phyloP scores from a whole-genome alignment of 768 basidiomycete genomes.

The Dioszegia aurantiaca region DNA sequence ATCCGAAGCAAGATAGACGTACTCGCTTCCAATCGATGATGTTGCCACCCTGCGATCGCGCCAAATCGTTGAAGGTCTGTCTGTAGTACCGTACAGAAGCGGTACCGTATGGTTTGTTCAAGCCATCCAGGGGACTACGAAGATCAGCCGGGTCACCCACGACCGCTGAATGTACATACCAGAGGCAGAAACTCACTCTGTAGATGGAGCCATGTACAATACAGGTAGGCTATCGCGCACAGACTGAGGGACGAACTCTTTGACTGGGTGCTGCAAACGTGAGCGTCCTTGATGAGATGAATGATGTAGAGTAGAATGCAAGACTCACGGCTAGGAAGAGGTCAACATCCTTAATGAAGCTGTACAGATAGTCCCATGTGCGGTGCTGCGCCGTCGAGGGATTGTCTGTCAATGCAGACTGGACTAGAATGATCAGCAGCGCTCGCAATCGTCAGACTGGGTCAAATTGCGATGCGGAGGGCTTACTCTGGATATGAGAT shows the following conservation, averaged over 20 bases:
- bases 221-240: slow-evolving; percentile 60
- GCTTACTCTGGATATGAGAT: slow-evolving; percentile 81
- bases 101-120: slow-evolving; percentile 75
- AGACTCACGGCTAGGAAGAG: slow-evolving; percentile 72
- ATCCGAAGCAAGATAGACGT: too few species aligned
- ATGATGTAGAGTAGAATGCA: not conserved
- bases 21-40: slow-evolving; percentile 55
- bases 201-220: slow-evolving; percentile 45
- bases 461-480: not conserved
- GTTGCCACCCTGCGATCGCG: slow-evolving; percentile 46
- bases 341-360: slow-evolving; percentile 84
- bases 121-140: slow-evolving; percentile 68
- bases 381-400: slow-evolving; percentile 79
- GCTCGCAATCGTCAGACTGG: too few species aligned
- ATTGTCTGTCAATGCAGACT: slow-evolving; percentile 73
- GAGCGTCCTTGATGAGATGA: not conserved
- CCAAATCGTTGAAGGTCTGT: slow-evolving; percentile 45
- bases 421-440: slow-evolving; percentile 36
- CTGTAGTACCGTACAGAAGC: slow-evolving; percentile 43
- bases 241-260: slow-evolving; percentile 85
- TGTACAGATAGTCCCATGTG: slow-evolving; percentile 94
- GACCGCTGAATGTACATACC: too few species aligned
- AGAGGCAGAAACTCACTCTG: slow-evolving; percentile 42
- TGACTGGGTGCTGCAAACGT: slow-evolving; percentile 71
- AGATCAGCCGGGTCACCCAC: not conserved